These are phyloP conservation scores for Mangifera indica DNA, from an alignment of 345 rosid species.

Conservation along the genomic window DNA sequence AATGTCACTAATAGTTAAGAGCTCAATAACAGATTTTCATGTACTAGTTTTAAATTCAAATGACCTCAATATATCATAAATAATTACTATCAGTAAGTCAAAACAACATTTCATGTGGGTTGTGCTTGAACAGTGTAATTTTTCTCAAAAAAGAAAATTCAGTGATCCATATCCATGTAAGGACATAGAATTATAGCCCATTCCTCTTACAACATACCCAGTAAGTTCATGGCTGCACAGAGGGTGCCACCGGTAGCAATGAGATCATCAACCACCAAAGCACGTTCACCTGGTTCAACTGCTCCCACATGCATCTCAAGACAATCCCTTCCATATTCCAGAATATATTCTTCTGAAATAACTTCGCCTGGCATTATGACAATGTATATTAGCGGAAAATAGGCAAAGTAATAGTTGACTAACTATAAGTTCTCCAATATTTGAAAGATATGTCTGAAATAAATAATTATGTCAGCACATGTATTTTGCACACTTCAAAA, in stretches of 20 bases:
- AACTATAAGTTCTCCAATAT: not conserved
- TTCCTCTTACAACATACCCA: conserved; percentile 44
- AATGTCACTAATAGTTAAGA: not conserved
- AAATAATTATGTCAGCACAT: not conserved
- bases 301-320: conserved; percentile 97
- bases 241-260: conserved; percentile 97
- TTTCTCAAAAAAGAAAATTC: not conserved
- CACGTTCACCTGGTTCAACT: conserved; percentile 67
- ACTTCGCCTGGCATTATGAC: conserved; percentile 56
- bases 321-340: conserved; percentile 89
- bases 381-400: not conserved
- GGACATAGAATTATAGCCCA: not conserved
- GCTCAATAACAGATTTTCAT: not conserved
- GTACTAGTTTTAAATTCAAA: not conserved
- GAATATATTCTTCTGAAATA: conserved; percentile 74
- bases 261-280: conserved; percentile 83
- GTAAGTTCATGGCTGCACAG: conserved; percentile 86
- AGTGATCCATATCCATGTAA: not conserved
- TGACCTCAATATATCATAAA: not conserved
- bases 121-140: not conserved
- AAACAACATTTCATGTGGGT: not conserved
- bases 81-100: not conserved
- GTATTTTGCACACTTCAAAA: not conserved
- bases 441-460: not conserved
- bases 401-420: not conserved